Percentiles rank a stretch among this genome's conserved stretches.
Evolutionary conservation across 768 basidiomycete genomes (phyloP).

Genomic region (Termitomyces sp.): DNA sequence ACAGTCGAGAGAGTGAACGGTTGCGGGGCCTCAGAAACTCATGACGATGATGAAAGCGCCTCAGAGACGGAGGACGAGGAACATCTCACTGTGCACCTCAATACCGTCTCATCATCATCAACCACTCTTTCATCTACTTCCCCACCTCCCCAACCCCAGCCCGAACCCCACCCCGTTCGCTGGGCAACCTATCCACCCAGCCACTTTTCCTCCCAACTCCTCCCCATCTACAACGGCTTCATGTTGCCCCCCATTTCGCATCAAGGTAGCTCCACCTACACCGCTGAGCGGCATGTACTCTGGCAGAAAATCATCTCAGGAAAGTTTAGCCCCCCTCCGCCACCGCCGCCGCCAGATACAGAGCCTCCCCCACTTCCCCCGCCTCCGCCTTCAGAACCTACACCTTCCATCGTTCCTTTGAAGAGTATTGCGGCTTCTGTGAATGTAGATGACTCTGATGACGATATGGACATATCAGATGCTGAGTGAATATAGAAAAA

Average conservation of each 20-base stretch:
- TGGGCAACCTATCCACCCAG: slow-evolving; percentile 65
- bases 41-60: neutral
- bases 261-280: slow-evolving; percentile 22
- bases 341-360: slow-evolving; percentile 14
- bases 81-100: neutral
- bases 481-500: slow-evolving; percentile 3
- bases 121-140: neutral
- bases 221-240: slow-evolving; percentile 47
- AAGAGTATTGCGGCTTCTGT: neutral
- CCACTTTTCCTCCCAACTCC: slow-evolving; percentile 53
- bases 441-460: neutral
- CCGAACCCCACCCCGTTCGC: slow-evolving; percentile 28
- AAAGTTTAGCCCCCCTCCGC: slow-evolving; percentile 8
- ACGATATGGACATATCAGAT: slow-evolving; percentile 33
- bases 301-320: slow-evolving; percentile 35
- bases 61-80: neutral
- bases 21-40: slow-evolving; percentile 6
- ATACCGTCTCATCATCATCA: neutral
- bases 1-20: slow-evolving; percentile 33
- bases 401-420: neutral
- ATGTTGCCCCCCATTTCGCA: slow-evolving; percentile 30
- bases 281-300: slow-evolving; percentile 34
- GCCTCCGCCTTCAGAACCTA: slow-evolving; percentile 15
- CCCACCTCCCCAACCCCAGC: neutral
- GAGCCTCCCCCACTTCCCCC: slow-evolving; percentile 16